Conservation (phyloP, 163 green algal genomes). For the Botryococcus braunii region DNA sequence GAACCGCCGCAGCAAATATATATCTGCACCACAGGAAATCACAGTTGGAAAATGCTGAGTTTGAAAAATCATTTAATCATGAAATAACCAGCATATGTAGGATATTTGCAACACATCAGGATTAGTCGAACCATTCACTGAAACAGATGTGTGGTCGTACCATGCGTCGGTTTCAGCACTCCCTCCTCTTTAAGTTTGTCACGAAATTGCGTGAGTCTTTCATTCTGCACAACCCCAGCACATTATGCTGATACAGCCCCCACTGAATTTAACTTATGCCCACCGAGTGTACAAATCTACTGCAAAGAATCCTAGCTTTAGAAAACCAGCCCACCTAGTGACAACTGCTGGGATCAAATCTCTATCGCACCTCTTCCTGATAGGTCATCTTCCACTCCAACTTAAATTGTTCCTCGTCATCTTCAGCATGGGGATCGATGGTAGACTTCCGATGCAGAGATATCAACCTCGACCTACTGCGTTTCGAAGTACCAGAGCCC, state of each 20-base stretch:
- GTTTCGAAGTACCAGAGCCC: too few relatives aligned
- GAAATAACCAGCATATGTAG: background rate
- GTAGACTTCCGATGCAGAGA: background rate
- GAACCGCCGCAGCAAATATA: constrained; percentile 74
- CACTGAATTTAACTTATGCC: background rate
- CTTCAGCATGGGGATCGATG: background rate
- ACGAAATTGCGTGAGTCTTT: background rate
- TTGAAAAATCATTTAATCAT: background rate
- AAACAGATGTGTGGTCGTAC: background rate
- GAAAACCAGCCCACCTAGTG: background rate
- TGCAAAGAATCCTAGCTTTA: background rate
- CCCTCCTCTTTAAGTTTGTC: background rate
- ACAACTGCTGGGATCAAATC: background rate
- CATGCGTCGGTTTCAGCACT: background rate
- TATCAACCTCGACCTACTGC: too few relatives aligned
- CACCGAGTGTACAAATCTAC: background rate
- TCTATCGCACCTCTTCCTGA: constrained; percentile 4
- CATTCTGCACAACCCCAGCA: background rate
- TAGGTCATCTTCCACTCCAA: constrained; percentile 2
- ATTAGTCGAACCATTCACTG: background rate
- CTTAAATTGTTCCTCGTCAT: constrained; percentile 3
- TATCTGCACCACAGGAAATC: constrained; percentile 43
- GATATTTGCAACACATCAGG: background rate
- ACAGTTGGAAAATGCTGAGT: constrained; percentile 6
- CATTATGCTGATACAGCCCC: background rate